Evolutionary conservation across 805 yeast species (phyloP), one percentile per base, ranked within the genome.

Genomic region (Blastobotrys americana): DNA sequence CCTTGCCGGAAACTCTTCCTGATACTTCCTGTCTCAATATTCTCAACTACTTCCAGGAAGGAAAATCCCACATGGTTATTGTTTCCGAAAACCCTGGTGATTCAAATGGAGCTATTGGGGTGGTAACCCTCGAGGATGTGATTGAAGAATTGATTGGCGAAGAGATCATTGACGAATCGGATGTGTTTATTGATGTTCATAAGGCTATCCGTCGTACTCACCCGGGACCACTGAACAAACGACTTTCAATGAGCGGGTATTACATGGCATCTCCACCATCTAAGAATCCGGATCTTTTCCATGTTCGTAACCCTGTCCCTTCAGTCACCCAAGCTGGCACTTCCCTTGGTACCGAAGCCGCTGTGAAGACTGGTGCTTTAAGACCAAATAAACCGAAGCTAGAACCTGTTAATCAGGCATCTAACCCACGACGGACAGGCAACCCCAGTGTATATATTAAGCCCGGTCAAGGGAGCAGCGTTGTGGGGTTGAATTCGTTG

Each of bases 141-240:
- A 93, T 90, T 59, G 98, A 90, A 64, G 98, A 90, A 66, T 73
- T 90, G 52, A 90, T 90, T 63, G 98, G 98, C 41, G 97, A 90
- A 65, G 98, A 90, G 63, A 90, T 90, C 58, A 90, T 90, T 35
- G 98, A 90, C 60, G 98, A 90, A 66, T 79, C 88, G 19, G 98
- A 90, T 61, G 97, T 93, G 16, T 88, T 84, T 58, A 76, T 89
- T 46, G 97, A 90, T 65, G 84, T 89, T 51, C 86, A 86, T 63
- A 84, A 84, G 51, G 86, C 86, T 48, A 87, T 89, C 58, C 84
- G 85, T 19, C 60, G 73, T 31, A 60, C 59, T 21, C 59, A 61
- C 34, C 71, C 72, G 3, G 67, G 71, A 3, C 72, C 73, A 4
- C 39, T 66, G 36, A 51, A 38, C 23, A 48, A 48, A 36, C 43